These are phyloP conservation scores for Escovopsis sp. DNA, from an alignment of 2,329 filamentous ascomycete species.

Conservation along the genomic window DNA sequence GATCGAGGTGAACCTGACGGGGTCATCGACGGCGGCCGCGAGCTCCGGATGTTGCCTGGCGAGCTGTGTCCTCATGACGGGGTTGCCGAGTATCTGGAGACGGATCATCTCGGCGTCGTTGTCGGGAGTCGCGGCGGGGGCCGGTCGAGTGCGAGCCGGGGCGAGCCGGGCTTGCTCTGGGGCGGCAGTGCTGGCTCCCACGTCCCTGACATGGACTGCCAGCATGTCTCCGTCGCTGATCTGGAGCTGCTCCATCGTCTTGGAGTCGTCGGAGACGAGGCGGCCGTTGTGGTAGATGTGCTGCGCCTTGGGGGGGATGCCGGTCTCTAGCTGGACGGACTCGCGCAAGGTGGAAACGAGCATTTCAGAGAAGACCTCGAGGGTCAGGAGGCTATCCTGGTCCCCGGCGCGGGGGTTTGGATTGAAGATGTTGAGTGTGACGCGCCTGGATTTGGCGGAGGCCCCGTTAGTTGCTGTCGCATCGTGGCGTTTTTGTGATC, in stretches of 20 bases:
- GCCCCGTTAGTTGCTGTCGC: neutral
- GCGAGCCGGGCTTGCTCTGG: conserved; percentile 17
- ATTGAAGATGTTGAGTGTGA: conserved; percentile 74
- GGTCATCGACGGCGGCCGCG: conserved; percentile 60
- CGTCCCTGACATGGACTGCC: conserved; percentile 61
- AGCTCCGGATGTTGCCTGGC: conserved; percentile 61
- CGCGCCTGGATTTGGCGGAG: conserved; percentile 44
- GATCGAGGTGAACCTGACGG: conserved; percentile 59
- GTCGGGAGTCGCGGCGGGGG: conserved; percentile 17
- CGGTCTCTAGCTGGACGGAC: conserved; percentile 72
- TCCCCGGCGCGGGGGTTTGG: conserved; percentile 51
- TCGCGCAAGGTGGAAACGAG: conserved; percentile 75
- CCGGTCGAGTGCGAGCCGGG: conserved; percentile 14
- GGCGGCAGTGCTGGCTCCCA: conserved; percentile 32
- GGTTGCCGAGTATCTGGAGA: conserved; percentile 68
- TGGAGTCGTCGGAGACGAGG: conserved; percentile 59
- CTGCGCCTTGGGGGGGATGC: conserved; percentile 57
- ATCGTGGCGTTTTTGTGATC: neutral
- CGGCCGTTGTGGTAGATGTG: conserved; percentile 84
- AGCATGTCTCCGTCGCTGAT: conserved; percentile 88
- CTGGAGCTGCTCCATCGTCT: conserved; percentile 68
- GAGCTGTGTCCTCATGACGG: conserved; percentile 55
- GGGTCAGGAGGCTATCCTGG: conserved; percentile 62
- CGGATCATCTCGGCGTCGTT: conserved; percentile 71
- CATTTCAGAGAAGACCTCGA: conserved; percentile 73